Percentiles rank a stretch among this genome's conserved stretches.
Conservation (phyloP, 352 stramenopile species). For the Globisporangium cystogenes region DNA sequence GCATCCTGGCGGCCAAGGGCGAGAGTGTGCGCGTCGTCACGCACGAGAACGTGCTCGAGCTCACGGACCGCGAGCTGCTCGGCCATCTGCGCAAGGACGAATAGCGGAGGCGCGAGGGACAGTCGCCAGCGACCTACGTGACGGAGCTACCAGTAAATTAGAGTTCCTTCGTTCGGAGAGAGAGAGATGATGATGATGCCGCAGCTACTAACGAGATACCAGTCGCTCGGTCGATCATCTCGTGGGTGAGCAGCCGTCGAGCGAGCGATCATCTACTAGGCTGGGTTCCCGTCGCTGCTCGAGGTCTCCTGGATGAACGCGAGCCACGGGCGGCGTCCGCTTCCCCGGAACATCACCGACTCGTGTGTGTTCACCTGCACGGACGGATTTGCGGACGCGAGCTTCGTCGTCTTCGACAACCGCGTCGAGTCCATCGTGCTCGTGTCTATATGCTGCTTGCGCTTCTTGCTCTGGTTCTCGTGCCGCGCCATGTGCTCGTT, state of each 20-base stretch:
- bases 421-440: constrained; percentile 77
- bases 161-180: neutral
- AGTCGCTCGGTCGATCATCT: too few relatives aligned
- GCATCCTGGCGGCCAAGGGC: constrained; percentile 68
- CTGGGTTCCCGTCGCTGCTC: constrained; percentile 12
- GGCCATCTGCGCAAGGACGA: constrained; percentile 29
- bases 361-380: constrained; percentile 88
- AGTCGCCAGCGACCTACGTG: too few relatives aligned
- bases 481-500: constrained; percentile 79
- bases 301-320: constrained; percentile 51
- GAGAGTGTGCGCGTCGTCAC: constrained; percentile 71
- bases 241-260: too few relatives aligned
- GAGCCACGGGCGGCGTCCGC: constrained; percentile 70
- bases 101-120: neutral
- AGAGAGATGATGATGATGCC: too few relatives aligned
- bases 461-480: constrained; percentile 84
- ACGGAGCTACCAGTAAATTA: constrained; percentile 19
- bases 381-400: constrained; percentile 80
- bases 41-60: constrained; percentile 73
- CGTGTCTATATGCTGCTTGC: constrained; percentile 82
- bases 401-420: constrained; percentile 68
- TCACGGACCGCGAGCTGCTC: constrained; percentile 73
- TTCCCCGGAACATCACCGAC: constrained; percentile 76
- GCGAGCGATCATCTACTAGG: constrained; percentile 1
- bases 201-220: too few relatives aligned